Conservation (phyloP, 768 basidiomycete genomes). For the Pleurotus platypus region DNA sequence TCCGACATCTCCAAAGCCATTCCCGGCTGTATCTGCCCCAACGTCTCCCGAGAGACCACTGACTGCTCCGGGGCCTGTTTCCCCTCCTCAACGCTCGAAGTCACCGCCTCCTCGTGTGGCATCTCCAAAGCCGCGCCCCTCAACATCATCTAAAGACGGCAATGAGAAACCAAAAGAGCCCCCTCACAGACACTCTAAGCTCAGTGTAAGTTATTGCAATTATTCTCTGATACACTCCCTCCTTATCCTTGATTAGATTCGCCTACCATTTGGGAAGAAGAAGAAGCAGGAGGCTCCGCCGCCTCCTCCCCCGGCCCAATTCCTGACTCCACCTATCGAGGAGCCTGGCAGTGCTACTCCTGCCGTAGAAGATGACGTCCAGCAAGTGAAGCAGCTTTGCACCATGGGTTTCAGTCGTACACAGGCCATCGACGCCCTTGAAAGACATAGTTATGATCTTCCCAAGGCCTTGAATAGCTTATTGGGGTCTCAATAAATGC, state of each 20-base stretch:
- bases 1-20: constrained; percentile 21
- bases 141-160: constrained; percentile 57
- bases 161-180: constrained; percentile 57
- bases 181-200: constrained; percentile 62
- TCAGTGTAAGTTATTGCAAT: constrained; percentile 56
- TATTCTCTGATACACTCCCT: constrained; percentile 2
- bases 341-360: constrained; percentile 44
- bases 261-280: constrained; percentile 78
- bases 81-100: constrained; percentile 37
- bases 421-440: constrained; percentile 81
- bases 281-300: constrained; percentile 47
- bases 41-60: constrained; percentile 30
- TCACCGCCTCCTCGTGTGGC: constrained; percentile 50
- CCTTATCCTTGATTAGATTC: constrained; percentile 45
- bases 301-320: constrained; percentile 34
- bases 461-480: constrained; percentile 20
- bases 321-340: constrained; percentile 41
- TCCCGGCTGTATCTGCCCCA: constrained; percentile 30
- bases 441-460: constrained; percentile 81
- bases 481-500: neutral
- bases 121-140: constrained; percentile 58
- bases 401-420: constrained; percentile 88
- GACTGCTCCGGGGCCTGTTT: constrained; percentile 22
- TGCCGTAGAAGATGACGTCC: constrained; percentile 66
- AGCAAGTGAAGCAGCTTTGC: constrained; percentile 74